Percentiles rank a stretch among this genome's conserved stretches.
Evolutionary conservation across 2,329 filamentous ascomycete species (phyloP).

Genomic region (Xylariomycetidae sp.): DNA sequence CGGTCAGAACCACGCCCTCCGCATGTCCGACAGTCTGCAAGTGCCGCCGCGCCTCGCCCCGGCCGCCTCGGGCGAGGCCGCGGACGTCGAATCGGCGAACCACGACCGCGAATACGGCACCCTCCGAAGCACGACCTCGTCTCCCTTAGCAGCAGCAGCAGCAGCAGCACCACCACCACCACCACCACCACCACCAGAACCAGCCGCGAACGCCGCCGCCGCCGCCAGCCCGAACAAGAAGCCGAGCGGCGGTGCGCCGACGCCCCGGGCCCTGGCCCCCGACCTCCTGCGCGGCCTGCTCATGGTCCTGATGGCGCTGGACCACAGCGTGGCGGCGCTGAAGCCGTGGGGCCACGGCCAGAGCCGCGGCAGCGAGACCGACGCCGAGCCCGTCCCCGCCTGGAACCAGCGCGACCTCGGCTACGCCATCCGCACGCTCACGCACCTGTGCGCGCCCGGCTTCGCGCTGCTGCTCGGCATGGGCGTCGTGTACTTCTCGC

Average conservation of each 20-base stretch:
- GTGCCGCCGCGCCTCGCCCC: too few relatives aligned
- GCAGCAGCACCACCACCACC: too few relatives aligned
- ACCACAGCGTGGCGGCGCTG: conserved; percentile 35
- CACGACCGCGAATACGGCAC: too few relatives aligned
- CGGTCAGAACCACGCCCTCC: too few relatives aligned
- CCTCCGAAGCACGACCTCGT: too few relatives aligned
- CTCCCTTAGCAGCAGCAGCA: too few relatives aligned
- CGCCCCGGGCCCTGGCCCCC: conserved; percentile 32
- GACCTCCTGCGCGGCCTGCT: conserved; percentile 39
- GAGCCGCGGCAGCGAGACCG: conserved; percentile 28
- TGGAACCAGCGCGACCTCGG: conserved; percentile 35
- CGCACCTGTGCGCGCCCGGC: conserved; percentile 39
- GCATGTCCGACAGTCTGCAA: too few relatives aligned
- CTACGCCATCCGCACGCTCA: conserved; percentile 34
- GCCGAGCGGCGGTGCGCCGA: background rate
- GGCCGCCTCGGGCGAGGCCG: too few relatives aligned
- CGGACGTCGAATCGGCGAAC: too few relatives aligned
- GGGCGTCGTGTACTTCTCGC: conserved; percentile 38
- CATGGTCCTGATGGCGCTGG: conserved; percentile 39
- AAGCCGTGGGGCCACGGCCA: conserved; percentile 36
- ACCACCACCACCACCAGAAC: too few relatives aligned
- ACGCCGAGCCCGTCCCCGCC: conserved; percentile 26
- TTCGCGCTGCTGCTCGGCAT: conserved; percentile 41
- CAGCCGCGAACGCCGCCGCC: too few relatives aligned
- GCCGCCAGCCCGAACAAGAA: too few relatives aligned